phyloP scores from a whole-genome alignment of 768 basidiomycete species.

The Phlebiopsis gigantea region DNA sequence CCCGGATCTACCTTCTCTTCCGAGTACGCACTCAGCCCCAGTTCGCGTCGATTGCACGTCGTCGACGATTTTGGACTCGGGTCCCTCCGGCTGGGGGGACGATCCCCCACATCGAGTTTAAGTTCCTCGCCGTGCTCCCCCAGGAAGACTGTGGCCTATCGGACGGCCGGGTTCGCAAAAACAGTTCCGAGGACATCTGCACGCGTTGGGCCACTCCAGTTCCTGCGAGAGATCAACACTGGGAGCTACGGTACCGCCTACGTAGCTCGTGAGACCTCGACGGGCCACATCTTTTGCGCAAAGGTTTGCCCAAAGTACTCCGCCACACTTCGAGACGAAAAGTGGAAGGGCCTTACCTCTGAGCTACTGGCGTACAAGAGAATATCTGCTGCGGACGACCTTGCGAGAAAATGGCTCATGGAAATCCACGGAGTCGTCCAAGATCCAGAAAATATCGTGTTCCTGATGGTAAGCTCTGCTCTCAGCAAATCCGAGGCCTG shows the following conservation, averaged over 20 bases:
- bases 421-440: constrained; percentile 23
- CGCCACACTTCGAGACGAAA: constrained; percentile 2
- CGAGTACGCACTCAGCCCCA: not conserved
- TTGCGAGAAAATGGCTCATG: constrained; percentile 19
- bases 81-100: constrained; percentile 5
- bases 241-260: constrained; percentile 21
- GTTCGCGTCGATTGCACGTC: not conserved
- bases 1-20: not conserved
- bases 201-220: constrained; percentile 19
- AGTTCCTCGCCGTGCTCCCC: not conserved
- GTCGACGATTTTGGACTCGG: constrained; percentile 6
- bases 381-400: constrained; percentile 17
- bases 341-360: constrained; percentile 8
- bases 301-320: constrained; percentile 18
- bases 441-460: constrained; percentile 17
- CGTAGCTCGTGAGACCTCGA: constrained; percentile 13
- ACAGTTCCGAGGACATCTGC: not conserved
- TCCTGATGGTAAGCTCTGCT: constrained; percentile 19
- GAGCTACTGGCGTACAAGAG: constrained; percentile 22
- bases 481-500: not conserved
- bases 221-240: constrained; percentile 14
- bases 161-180: not conserved
- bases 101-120: not conserved
- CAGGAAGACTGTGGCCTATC: not conserved
- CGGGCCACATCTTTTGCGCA: constrained; percentile 18